Evolutionary conservation across 176 grass and related monocot species (phyloP), one percentile per base, ranked within the genome.

Genomic region (Oryza meyeriana): DNA sequence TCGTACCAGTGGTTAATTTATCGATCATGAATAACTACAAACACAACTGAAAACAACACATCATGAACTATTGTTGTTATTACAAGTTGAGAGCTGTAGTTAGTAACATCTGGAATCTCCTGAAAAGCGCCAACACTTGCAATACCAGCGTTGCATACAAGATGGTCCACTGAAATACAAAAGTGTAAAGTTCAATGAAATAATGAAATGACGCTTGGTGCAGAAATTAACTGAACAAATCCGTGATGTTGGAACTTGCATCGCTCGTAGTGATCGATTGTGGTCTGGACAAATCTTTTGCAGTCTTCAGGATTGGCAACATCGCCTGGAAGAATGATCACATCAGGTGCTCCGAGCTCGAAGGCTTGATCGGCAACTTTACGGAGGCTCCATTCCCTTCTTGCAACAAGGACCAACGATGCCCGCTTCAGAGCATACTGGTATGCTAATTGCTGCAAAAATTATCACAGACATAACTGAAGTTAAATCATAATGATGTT

Each of bases 111-210:
- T 5, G 72, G 72, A 24, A 96, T 91, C 75, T 96, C 94, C 81
- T 91, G 34, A 25, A 96, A 83, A 1, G 89, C 79, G 20, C 90
- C 81, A 0, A 75, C 69, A 55, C 71, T 89, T 0, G 86, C 79
- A 22, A 91, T 74, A 22, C 90, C 90, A 5, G 88, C 90, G 24
- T 96, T 96, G 72, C 78, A 88, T 26, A 93, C 77, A 25, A 93
- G 86, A 88, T 93, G 85, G 50, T 96, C 85, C 90, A 96, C 90
- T 92, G 71, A 35, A 82, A 24, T 12, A 81, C 52, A 66, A 26
- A 66, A 26, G 17, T 29, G 36, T 45, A 36, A 30, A 17, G 18
- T 4, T 6, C 12, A 16, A 14, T 45, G 64, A 13, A 6, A n/a
- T 12, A 71, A 17, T 26, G 16, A 20, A 86, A 45, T 6, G 17